Percentiles rank a stretch among this genome's conserved stretches.
These are phyloP conservation scores for Klebsormidium nitens DNA, from an alignment of 139 green algal species.

Conservation along the genomic window DNA sequence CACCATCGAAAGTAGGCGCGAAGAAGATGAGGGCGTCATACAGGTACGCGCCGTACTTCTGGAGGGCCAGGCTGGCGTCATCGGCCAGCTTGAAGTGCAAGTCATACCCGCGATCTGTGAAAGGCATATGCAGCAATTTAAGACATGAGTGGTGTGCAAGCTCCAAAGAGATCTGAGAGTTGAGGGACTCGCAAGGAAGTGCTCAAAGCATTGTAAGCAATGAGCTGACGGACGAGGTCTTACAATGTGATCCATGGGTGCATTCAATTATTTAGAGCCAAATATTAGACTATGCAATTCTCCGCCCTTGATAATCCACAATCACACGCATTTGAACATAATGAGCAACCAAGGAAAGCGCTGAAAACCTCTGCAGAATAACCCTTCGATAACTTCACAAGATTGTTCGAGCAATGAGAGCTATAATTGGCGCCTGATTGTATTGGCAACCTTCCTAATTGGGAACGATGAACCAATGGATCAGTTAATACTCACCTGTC, in stretches of 20 bases:
- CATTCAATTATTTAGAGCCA: neutral
- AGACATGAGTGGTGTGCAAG: neutral
- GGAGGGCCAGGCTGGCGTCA: constrained; percentile 55
- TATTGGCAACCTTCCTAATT: neutral
- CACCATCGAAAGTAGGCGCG: constrained; percentile 52
- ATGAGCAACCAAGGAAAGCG: neutral
- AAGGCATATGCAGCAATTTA: neutral
- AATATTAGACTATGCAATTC: neutral
- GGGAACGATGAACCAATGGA: neutral
- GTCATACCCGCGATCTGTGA: constrained; percentile 27
- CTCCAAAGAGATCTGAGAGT: neutral
- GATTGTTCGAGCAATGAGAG: neutral
- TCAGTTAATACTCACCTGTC: neutral
- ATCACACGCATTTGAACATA: neutral
- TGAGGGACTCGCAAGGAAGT: neutral
- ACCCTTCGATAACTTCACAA: neutral
- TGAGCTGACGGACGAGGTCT: neutral
- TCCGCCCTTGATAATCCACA: neutral
- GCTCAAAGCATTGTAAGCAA: neutral
- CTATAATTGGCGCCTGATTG: neutral
- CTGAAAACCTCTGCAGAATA: neutral
- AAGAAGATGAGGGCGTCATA: constrained; percentile 81
- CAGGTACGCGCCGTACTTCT: constrained; percentile 66
- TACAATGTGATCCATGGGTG: neutral
- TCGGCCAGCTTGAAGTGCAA: constrained; percentile 51